A percentile compares a stretch with the other conserved stretches of the same genome.
Conservation (phyloP, 768 basidiomycete genomes). For the Hygrophorus pudorinus region DNA sequence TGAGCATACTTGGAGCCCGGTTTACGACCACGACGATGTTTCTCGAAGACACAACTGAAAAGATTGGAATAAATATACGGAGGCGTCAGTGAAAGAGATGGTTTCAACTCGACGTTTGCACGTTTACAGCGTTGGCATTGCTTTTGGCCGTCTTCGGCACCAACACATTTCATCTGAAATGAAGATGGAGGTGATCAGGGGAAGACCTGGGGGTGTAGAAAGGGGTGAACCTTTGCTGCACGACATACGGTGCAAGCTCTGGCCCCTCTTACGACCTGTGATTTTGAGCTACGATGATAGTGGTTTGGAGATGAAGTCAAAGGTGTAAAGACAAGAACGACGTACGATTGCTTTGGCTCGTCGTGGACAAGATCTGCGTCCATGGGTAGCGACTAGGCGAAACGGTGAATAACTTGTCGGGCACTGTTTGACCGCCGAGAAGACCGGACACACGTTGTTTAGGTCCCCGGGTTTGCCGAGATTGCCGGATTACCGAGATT, state of each 20-base stretch:
- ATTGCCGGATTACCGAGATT: no score
- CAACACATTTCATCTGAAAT: slow-evolving; percentile 81
- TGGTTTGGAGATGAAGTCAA: background rate
- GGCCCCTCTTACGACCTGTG: slow-evolving; percentile 43
- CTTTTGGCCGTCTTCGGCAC: slow-evolving; percentile 74
- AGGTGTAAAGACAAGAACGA: background rate
- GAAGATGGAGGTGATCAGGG: slow-evolving; percentile 4
- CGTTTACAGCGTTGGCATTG: slow-evolving; percentile 80
- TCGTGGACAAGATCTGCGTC: background rate
- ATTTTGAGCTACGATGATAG: slow-evolving; percentile 25
- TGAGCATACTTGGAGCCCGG: slow-evolving; percentile 74
- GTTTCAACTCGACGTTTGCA: slow-evolving; percentile 60
- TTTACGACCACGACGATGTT: slow-evolving; percentile 80
- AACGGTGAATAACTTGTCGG: no score
- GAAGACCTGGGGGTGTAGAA: slow-evolving; percentile 11
- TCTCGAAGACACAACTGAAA: slow-evolving; percentile 73
- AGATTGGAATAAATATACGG: slow-evolving; percentile 12
- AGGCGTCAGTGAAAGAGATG: slow-evolving; percentile 6
- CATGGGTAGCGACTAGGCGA: no score
- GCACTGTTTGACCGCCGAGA: no score
- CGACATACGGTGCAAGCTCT: slow-evolving; percentile 80
- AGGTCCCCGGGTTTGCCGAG: no score
- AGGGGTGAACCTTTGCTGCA: slow-evolving; percentile 55
- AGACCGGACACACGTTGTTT: no score
- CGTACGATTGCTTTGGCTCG: background rate